Percentiles rank a stretch among this genome's conserved stretches.
These are phyloP conservation scores for Paraconiothyrium sp. DNA, from an alignment of 2,329 filamentous ascomycete genomes.

Conservation along the genomic window DNA sequence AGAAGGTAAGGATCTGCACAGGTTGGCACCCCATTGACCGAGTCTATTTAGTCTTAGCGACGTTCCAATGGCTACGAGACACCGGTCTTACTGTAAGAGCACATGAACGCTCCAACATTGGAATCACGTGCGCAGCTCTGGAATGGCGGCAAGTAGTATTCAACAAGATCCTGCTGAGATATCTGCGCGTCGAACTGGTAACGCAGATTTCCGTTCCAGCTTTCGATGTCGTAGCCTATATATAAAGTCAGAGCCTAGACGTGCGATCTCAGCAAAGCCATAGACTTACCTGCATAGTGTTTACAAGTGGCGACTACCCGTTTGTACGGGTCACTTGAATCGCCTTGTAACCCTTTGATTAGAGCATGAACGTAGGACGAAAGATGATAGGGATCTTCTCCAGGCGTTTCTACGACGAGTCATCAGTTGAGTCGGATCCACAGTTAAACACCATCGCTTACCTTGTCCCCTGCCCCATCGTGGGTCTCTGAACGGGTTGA, in stretches of 20 bases:
- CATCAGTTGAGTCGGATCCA: not conserved
- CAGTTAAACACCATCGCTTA: not conserved
- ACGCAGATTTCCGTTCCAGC: constrained; percentile 41
- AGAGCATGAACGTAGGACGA: constrained; percentile 63
- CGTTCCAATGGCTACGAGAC: not conserved
- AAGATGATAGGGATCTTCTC: constrained; percentile 65
- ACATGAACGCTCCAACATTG: constrained; percentile 63
- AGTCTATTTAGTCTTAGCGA: constrained; percentile 56
- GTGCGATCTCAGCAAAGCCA: too few relatives aligned
- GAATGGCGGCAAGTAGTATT: constrained; percentile 75
- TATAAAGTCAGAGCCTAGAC: not conserved
- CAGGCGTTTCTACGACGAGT: constrained; percentile 60
- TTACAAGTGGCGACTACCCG: constrained; percentile 42
- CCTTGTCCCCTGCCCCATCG: constrained; percentile 9
- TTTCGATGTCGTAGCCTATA: constrained; percentile 38
- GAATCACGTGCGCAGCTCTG: constrained; percentile 59
- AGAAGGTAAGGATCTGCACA: constrained; percentile 72
- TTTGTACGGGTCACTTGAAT: constrained; percentile 38
- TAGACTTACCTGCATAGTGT: constrained; percentile 48
- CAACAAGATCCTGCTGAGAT: constrained; percentile 69
- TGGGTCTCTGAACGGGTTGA: constrained; percentile 38
- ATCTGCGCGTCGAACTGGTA: constrained; percentile 67
- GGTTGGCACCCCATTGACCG: constrained; percentile 71
- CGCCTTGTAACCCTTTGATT: constrained; percentile 64
- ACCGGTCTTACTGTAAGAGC: constrained; percentile 56